Percentiles rank a stretch among this genome's conserved stretches.
Conservation (phyloP, 2,329 filamentous ascomycete genomes). For the Aureobasidium sp. region DNA sequence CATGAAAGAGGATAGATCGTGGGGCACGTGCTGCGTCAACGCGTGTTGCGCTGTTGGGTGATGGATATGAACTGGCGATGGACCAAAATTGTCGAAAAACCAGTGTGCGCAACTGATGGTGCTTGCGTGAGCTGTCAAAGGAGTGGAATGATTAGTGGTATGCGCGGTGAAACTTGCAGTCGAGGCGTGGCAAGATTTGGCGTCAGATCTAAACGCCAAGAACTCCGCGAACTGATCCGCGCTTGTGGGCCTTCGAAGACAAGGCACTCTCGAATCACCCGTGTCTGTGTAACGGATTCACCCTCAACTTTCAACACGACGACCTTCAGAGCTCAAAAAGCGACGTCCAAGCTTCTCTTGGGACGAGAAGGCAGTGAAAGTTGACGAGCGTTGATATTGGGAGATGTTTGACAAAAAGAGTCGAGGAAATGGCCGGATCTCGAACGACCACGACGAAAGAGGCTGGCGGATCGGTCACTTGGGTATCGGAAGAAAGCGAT, state of each 20-base stretch:
- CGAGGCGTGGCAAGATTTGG: constrained; percentile 14
- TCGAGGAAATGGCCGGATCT: constrained; percentile 10
- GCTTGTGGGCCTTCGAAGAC: constrained; percentile 7
- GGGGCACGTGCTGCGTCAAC: constrained; percentile 2
- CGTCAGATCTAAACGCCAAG: constrained; percentile 13
- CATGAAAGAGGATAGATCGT: constrained; percentile 7
- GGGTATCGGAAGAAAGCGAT: not conserved
- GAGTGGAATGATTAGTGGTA: constrained; percentile 4
- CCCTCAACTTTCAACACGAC: not conserved
- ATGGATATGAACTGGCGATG: not conserved
- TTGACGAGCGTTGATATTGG: not conserved
- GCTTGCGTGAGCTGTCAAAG: not conserved
- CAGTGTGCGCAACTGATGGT: not conserved
- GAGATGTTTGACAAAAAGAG: not conserved
- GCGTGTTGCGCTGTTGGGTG: not conserved
- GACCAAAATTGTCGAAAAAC: not conserved
- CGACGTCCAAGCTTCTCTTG: not conserved
- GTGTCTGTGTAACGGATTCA: constrained; percentile 9
- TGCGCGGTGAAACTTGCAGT: constrained; percentile 7
- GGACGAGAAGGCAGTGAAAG: not conserved
- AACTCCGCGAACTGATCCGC: constrained; percentile 2
- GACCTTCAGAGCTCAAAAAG: not conserved
- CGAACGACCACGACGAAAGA: constrained; percentile 3
- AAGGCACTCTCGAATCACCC: constrained; percentile 14
- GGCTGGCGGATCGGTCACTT: not conserved